phyloP scores from a whole-genome alignment of 176 grass and related monocot species.

The Oryza glaberrima region DNA sequence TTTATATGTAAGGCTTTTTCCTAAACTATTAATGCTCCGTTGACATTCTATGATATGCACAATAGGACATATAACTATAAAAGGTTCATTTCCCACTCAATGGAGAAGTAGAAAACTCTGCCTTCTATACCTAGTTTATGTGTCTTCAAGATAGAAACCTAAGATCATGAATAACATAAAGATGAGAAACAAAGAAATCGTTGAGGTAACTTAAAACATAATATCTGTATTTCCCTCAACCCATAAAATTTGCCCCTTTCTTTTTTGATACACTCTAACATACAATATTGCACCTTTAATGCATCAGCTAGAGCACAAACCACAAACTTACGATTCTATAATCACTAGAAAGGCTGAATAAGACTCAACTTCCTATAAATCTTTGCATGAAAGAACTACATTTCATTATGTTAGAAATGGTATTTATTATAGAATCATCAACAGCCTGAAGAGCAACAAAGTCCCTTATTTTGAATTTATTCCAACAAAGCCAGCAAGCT shows the following conservation, averaged over 20 bases:
- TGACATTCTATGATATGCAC: not conserved
- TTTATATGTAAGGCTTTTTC: not conserved
- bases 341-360: not conserved
- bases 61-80: not conserved
- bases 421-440: too few species aligned
- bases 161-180: not conserved
- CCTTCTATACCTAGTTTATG: not conserved
- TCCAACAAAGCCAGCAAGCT: not conserved
- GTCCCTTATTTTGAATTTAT: not conserved
- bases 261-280: not conserved
- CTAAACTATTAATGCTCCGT: not conserved
- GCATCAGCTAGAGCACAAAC: not conserved
- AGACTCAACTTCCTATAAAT: not conserved
- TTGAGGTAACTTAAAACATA: conserved; percentile 17
- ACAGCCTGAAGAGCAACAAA: too few species aligned
- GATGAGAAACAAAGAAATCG: not conserved
- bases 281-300: not conserved
- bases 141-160: not conserved
- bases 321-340: not conserved
- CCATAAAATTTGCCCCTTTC: not conserved
- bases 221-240: not conserved
- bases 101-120: not conserved
- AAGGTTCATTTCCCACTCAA: not conserved
- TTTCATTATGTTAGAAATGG: not conserved
- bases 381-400: not conserved